phyloP scores from a whole-genome alignment of 345 rosid genomes.

The Populus nigra region DNA sequence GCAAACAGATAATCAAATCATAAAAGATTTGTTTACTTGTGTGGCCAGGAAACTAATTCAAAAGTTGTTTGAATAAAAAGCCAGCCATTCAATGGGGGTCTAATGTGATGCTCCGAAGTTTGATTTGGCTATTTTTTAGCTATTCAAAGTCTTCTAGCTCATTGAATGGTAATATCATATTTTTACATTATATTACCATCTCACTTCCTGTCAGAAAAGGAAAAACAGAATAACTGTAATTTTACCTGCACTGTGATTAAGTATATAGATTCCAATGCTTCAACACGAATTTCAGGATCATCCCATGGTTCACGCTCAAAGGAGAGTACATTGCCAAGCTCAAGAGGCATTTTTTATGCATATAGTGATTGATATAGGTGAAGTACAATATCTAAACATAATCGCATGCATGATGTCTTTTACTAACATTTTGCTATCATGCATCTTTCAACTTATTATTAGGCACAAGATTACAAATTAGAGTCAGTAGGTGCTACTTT shows the following conservation, averaged over 20 bases:
- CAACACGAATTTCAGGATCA: constrained; percentile 78
- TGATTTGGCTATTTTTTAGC: not conserved
- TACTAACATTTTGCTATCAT: not conserved
- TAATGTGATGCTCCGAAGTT: not conserved
- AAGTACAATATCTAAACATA: not conserved
- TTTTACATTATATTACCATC: not conserved
- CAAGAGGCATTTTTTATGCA: constrained; percentile 75
- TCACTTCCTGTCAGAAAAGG: not conserved
- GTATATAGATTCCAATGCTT: constrained; percentile 81
- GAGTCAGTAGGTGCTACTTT: not conserved
- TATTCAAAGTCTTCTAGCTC: not conserved
- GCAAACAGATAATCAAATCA: not conserved
- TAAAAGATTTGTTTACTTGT: not conserved
- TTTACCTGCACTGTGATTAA: constrained; percentile 69
- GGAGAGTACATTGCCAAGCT: constrained; percentile 80
- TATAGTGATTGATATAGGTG: not conserved
- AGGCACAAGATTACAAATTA: not conserved
- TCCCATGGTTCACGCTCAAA: constrained; percentile 82
- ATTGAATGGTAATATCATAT: not conserved
- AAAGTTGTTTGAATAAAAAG: not conserved
- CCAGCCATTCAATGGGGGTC: not conserved
- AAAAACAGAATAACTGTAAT: constrained; percentile 2
- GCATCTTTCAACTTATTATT: not conserved
- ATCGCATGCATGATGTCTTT: too few relatives aligned
- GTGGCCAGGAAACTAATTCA: not conserved